These are phyloP conservation scores for Saccharomycopsis hybrid DNA, from an alignment of 1,139 yeast species.

Conservation along the genomic window DNA sequence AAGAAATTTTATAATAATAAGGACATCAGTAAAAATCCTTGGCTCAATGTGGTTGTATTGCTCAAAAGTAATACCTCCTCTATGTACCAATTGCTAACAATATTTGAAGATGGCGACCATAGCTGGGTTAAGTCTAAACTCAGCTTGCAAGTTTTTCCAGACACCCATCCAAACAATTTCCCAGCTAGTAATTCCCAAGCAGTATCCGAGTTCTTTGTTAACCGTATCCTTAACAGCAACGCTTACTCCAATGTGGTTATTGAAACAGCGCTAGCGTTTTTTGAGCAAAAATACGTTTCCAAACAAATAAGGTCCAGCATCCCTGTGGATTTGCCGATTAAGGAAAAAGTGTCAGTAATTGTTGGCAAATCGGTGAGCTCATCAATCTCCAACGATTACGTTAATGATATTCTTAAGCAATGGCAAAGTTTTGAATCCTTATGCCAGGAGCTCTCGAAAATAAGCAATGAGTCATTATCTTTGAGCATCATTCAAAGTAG, in stretches of 20 bases:
- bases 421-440: conserved; percentile 60
- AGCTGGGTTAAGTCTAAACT: conserved; percentile 29
- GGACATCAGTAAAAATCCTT: no score
- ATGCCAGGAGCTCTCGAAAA: conserved; percentile 60
- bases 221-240: conserved; percentile 43
- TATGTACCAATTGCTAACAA: conserved; percentile 33
- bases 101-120: conserved; percentile 27
- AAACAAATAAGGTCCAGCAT: not conserved
- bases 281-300: conserved; percentile 27
- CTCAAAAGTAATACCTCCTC: conserved; percentile 65
- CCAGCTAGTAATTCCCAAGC: conserved; percentile 22
- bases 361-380: not conserved
- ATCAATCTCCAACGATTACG: conserved; percentile 25
- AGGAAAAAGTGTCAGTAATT: conserved; percentile 23
- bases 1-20: conserved; percentile 21
- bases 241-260: conserved; percentile 41
- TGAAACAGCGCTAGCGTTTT: conserved; percentile 36
- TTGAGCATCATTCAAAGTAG: conserved; percentile 29
- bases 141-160: conserved; percentile 11
- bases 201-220: conserved; percentile 34
- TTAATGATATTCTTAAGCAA: conserved; percentile 31
- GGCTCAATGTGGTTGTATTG: conserved; percentile 33
- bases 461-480: conserved; percentile 49
- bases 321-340: conserved; percentile 24
- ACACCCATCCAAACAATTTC: conserved; percentile 6